phyloP scores from a whole-genome alignment of 805 yeast species.

The Metschnikowia matae region DNA sequence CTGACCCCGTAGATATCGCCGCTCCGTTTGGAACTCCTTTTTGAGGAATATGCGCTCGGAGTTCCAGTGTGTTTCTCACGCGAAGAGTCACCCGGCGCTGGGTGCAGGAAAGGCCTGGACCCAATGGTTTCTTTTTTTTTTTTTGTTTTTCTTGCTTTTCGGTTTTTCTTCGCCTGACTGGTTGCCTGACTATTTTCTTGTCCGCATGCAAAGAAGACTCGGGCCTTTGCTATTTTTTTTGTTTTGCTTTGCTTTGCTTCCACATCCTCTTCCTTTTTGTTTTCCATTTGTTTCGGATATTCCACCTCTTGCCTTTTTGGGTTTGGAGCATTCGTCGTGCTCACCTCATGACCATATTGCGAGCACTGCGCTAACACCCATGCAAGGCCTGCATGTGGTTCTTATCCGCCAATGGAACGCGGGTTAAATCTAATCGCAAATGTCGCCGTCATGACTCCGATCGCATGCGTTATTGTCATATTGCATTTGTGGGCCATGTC shows the following conservation, averaged over 20 bases:
- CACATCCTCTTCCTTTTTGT: too few relatives aligned
- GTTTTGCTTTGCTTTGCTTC: too few relatives aligned
- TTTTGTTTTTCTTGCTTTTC: background rate
- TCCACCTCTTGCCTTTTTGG: background rate
- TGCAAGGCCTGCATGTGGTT: background rate
- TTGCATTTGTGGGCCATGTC: background rate
- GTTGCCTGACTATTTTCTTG: too few relatives aligned
- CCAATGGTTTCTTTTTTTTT: background rate
- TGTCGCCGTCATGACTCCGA: background rate
- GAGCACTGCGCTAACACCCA: background rate
- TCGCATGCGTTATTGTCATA: background rate
- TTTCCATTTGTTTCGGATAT: too few relatives aligned
- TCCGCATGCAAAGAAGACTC: background rate
- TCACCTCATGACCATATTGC: background rate
- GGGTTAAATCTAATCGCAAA: background rate
- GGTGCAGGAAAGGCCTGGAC: background rate
- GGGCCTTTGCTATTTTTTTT: background rate
- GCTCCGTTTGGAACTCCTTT: too few relatives aligned
- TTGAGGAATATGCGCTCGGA: too few relatives aligned
- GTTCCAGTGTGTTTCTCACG: background rate
- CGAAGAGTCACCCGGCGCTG: conserved; percentile 2
- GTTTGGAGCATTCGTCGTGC: background rate
- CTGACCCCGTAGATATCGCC: too few relatives aligned
- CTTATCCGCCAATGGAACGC: conserved; percentile 5
- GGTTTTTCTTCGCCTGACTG: too few relatives aligned